These are phyloP conservation scores for Xylaria sp. DNA, from an alignment of 2,329 filamentous ascomycete genomes.

Conservation along the genomic window DNA sequence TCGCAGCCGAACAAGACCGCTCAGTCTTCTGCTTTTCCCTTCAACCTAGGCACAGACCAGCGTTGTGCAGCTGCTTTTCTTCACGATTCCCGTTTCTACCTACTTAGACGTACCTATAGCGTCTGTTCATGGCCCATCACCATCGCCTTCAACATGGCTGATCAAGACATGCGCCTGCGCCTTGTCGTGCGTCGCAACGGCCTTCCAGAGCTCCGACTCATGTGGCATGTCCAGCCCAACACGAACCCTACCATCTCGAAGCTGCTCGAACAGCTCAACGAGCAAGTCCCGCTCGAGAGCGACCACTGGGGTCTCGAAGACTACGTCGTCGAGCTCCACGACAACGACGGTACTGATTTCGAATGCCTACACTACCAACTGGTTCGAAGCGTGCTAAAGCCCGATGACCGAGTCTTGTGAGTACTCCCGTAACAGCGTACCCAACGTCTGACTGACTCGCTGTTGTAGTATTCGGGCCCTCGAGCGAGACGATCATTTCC, in stretches of 20 bases:
- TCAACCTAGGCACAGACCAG: no score
- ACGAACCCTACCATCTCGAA: slow-evolving; percentile 73
- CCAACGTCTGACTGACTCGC: background rate
- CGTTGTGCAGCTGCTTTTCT: no score
- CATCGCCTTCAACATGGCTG: slow-evolving; percentile 38
- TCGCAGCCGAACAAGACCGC: no score
- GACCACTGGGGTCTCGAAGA: slow-evolving; percentile 86
- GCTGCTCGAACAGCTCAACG: slow-evolving; percentile 79
- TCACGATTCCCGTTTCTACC: no score
- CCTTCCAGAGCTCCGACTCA: slow-evolving; percentile 72
- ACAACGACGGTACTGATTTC: slow-evolving; percentile 64
- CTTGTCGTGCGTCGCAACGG: slow-evolving; percentile 74
- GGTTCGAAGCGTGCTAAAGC: slow-evolving; percentile 71
- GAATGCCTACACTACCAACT: slow-evolving; percentile 88
- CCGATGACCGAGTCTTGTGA: slow-evolving; percentile 84
- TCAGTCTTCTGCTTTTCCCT: no score
- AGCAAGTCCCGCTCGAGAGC: slow-evolving; percentile 80
- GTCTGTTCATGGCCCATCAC: background rate
- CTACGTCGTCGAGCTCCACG: slow-evolving; percentile 78
- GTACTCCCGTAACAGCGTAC: slow-evolving; percentile 42
- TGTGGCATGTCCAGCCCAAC: slow-evolving; percentile 69
- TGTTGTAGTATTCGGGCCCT: slow-evolving; percentile 75
- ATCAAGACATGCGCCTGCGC: slow-evolving; percentile 69
- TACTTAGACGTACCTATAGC: background rate
- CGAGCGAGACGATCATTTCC: slow-evolving; percentile 73